Evolutionary conservation across 306 rosid species (phyloP).

Genomic region (Biancaea sappan): DNA sequence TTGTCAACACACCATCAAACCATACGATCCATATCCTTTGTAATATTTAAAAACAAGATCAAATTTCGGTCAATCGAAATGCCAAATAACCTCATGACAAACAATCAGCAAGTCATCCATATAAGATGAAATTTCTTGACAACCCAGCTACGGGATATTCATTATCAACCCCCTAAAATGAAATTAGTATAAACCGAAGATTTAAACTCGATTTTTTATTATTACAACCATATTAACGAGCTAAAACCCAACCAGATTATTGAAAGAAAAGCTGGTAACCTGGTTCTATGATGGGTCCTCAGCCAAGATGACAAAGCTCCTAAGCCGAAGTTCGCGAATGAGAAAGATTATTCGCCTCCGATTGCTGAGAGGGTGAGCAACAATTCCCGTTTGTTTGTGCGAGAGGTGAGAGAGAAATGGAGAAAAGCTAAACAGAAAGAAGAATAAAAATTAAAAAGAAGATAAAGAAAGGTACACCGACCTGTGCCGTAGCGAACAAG

Average conservation of each 20-base stretch:
- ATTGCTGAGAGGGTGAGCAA: background rate
- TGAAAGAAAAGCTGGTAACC: background rate
- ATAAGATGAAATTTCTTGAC: background rate
- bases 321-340: background rate
- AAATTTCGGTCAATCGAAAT: background rate
- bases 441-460: no score
- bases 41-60: background rate
- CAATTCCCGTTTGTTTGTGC: background rate
- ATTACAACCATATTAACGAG: background rate
- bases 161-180: background rate
- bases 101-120: background rate
- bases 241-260: background rate
- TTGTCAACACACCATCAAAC: no score
- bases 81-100: no score
- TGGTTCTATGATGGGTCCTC: background rate
- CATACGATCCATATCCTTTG: no score
- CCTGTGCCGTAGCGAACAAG: no score
- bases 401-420: background rate
- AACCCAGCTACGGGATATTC: background rate
- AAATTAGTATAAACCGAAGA: background rate
- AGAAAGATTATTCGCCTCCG: background rate
- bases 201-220: background rate
- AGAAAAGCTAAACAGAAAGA: background rate
- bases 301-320: background rate
- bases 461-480: background rate